phyloP scores from a whole-genome alignment of 2,329 filamentous ascomycete species.

The Mariannaea elegans region DNA sequence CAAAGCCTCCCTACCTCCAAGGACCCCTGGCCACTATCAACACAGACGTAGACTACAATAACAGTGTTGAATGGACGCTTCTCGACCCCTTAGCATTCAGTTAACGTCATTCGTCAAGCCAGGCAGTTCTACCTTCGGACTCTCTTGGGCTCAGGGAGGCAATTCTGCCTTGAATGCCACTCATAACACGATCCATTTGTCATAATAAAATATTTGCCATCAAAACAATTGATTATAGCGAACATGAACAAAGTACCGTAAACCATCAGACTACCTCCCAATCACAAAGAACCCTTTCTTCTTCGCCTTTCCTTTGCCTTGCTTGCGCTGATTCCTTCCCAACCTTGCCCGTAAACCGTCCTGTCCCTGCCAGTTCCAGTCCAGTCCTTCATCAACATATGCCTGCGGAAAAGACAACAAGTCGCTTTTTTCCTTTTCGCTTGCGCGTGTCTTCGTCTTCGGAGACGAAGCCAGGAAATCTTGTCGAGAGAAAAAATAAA shows the following conservation, averaged over 20 bases:
- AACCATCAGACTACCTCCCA: slow-evolving; percentile 22
- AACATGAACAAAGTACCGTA: slow-evolving; percentile 22
- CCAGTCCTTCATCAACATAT: slow-evolving; percentile 16
- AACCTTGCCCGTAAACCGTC: slow-evolving; percentile 5
- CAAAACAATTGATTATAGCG: slow-evolving; percentile 24
- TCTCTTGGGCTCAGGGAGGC: too few relatives aligned
- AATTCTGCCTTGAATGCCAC: too few relatives aligned
- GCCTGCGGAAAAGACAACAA: not conserved
- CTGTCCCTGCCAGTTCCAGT: slow-evolving; percentile 11
- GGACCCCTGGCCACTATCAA: slow-evolving; percentile 8
- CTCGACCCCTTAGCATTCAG: too few relatives aligned
- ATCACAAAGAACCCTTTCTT: slow-evolving; percentile 5
- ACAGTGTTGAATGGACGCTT: too few relatives aligned
- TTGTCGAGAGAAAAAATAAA: slow-evolving; percentile 10
- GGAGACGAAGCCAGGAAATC: slow-evolving; percentile 22
- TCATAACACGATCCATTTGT: too few relatives aligned
- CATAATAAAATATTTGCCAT: not conserved
- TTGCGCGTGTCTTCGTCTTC: slow-evolving; percentile 24
- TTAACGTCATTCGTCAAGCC: too few relatives aligned
- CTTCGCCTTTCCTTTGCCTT: slow-evolving; percentile 14
- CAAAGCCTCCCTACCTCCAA: slow-evolving; percentile 4
- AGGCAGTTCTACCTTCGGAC: too few relatives aligned
- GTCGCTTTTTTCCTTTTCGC: slow-evolving; percentile 17
- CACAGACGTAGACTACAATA: slow-evolving; percentile 2
- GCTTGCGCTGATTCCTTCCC: slow-evolving; percentile 9